Conservation (phyloP, 495 filamentous ascomycete genomes). For the Podospora appendiculata region DNA sequence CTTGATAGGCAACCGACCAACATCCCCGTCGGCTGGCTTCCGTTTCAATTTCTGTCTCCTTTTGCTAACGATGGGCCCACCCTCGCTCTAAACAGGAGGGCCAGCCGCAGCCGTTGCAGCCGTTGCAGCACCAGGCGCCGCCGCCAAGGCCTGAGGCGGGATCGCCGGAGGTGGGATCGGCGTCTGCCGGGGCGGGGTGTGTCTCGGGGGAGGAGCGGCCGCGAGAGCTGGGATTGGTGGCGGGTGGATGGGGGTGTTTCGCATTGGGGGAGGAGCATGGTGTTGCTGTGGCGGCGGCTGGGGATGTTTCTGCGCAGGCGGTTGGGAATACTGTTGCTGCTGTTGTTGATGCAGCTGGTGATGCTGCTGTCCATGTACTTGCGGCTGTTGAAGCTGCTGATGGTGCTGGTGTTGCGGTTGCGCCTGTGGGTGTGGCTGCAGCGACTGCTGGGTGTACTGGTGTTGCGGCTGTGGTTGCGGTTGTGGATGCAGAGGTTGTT, state of each 20-base stretch:
- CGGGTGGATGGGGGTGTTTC: not conserved
- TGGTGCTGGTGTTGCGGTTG: conserved; percentile 1
- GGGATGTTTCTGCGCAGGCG: not conserved
- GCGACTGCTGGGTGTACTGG: conserved; percentile 1
- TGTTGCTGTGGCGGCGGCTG: not conserved
- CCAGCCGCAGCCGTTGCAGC: not conserved
- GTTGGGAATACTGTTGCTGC: not conserved
- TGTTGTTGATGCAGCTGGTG: not conserved
- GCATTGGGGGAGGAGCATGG: not conserved
- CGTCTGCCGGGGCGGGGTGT: not conserved
- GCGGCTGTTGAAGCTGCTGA: conserved; percentile 1
- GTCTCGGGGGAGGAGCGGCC: not conserved
- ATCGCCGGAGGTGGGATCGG: not conserved
- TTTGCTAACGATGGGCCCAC: no score
- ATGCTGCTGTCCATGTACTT: not conserved
- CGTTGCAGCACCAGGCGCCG: no score
- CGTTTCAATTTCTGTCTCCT: no score
- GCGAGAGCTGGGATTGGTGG: not conserved
- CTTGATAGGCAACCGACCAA: no score
- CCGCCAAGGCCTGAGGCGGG: not conserved
- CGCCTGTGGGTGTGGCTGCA: not conserved
- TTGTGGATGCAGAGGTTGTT: not conserved
- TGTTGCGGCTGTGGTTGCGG: not conserved
- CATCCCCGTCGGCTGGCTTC: no score
- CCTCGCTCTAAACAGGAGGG: not conserved